phyloP scores from a whole-genome alignment of 2,329 filamentous ascomycete species.

The Alternaria consortialis region DNA sequence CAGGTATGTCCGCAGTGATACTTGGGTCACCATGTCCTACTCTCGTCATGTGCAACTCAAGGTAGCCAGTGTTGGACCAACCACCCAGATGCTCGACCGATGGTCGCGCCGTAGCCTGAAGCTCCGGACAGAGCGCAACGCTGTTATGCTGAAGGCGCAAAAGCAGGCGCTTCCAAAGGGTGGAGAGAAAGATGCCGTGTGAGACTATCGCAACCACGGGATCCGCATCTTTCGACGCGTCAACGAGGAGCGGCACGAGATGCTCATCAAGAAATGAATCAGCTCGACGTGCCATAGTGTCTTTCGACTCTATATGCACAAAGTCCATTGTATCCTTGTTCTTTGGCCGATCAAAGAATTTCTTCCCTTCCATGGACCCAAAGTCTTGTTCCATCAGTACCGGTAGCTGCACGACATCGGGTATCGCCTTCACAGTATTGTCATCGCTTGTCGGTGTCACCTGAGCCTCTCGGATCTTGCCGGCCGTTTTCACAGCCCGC shows the following conservation, averaged over 20 bases:
- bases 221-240: slow-evolving; percentile 36
- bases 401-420: slow-evolving; percentile 36
- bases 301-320: slow-evolving; percentile 71
- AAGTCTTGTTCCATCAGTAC: slow-evolving; percentile 77
- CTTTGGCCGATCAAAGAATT: slow-evolving; percentile 56
- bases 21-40: neutral
- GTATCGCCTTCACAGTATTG: slow-evolving; percentile 16
- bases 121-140: slow-evolving; percentile 56
- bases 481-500: slow-evolving; percentile 76
- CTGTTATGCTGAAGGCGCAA: slow-evolving; percentile 61
- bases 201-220: slow-evolving; percentile 73
- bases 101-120: slow-evolving; percentile 51
- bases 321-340: slow-evolving; percentile 56
- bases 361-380: slow-evolving; percentile 73
- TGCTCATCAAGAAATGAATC: slow-evolving; percentile 72
- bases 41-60: slow-evolving; percentile 57
- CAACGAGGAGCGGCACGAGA: slow-evolving; percentile 65
- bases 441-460: slow-evolving; percentile 1
- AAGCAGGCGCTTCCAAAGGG: slow-evolving; percentile 71
- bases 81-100: slow-evolving; percentile 64
- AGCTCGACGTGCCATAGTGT: slow-evolving; percentile 71
- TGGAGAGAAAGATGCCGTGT: slow-evolving; percentile 81
- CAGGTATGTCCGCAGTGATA: neutral
- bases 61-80: slow-evolving; percentile 73
- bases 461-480: slow-evolving; percentile 69